Evolutionary conservation across 2,329 filamentous ascomycete genomes (phyloP), one percentile per base, ranked within the genome.

Genomic region (Colletotrichum tropicicola): DNA sequence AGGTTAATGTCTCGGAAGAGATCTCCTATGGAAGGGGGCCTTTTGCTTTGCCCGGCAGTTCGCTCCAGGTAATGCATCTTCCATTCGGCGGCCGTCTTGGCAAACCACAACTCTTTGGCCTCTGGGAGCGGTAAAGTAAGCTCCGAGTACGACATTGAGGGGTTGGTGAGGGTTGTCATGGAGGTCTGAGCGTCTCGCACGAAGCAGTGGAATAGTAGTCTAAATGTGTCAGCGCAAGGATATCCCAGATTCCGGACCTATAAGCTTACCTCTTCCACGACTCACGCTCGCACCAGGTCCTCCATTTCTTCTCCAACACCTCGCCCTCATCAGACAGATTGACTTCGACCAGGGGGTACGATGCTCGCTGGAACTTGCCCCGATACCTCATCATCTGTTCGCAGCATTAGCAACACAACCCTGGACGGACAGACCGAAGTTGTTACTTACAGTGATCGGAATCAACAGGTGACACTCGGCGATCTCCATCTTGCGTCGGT

Each of bases 61-160:
- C 77, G 65, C 71, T 80, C 73, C 3, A 91, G 75, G 67, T 87
- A 91, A 1, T 83, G 78, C 7, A 78, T 73, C 72, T 91, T 91
- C 90, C 91, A 93, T 65, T 88, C 85, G 17, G 79, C 72, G 2
- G 91, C 89, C 0, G 84, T 84, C 28, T 83, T 82, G 2, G 91
- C 90, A 49, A 87, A 83, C 91, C 91, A 94, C 2, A 93, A 74
- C 12, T 85, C 81, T 57, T 84, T 82, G 0, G 86, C 79, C 65
- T 85, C 86, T 0, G 91, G 91, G 0, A 93, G 75, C 1, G 90
- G 89, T 3, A 92, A 77, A 4, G 86, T 86, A 51, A 93, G 77
- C 70, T 93, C 91, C 0, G 89, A 83, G 70, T 92, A 93, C 0
- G 90, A 91, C 68, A 92, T 87, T 19, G 88, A 78, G 0, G 89